Base-by-base conservation (phyloP, 2,329 filamentous ascomycete genomes). In the Zasmidium angulare region DNA sequence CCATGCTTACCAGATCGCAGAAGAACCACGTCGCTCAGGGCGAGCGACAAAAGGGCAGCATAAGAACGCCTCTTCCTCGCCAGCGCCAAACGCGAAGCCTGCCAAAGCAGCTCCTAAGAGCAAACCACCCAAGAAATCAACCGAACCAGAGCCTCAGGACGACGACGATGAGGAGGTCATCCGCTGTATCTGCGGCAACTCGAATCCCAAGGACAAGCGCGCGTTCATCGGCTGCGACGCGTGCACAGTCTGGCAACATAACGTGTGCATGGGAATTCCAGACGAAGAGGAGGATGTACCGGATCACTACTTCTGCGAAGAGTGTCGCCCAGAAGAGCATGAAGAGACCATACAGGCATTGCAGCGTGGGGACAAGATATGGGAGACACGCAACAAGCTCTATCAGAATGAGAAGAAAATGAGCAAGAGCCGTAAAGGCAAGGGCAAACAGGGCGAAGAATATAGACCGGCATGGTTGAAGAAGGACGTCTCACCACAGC, bases 31-130 rank as follows among this genome's bases (percentile, higher is more conserved):
- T 75, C 90, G 95, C 73, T 99, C 95, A 47, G 93, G 95, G 66
- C 89, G 95, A 71, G 92, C 93, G 70, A 99, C 95, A 65, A 99
- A 99, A 74, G 95, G 95, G 73, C 93, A 97, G 71, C 92, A 98
- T 77, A 96, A 96, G 77, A 89, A 89, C 66, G 88, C 96, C 72
- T 82, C 89, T 57, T 84, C 90, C 67, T 76, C 78, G 17, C 74
- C 79, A 11, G 70, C 72, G 29, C 71, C 73, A 3, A 67, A 66
- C 29, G 57, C 66, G 36, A 66, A 65, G 54, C 60, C 78, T 55
- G 78, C 81, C 65, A 80, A 79, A 68, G 68, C 73, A 48, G 78
- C 77, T 58, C 71, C 76, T 59, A 81, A 78, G 61, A 68, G 69
- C 53, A 75, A 74, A 52, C 50, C 65, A 24, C 66, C 63, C 50